Conservation (phyloP, 352 stramenopile species). For the Globisporangium canariense region DNA sequence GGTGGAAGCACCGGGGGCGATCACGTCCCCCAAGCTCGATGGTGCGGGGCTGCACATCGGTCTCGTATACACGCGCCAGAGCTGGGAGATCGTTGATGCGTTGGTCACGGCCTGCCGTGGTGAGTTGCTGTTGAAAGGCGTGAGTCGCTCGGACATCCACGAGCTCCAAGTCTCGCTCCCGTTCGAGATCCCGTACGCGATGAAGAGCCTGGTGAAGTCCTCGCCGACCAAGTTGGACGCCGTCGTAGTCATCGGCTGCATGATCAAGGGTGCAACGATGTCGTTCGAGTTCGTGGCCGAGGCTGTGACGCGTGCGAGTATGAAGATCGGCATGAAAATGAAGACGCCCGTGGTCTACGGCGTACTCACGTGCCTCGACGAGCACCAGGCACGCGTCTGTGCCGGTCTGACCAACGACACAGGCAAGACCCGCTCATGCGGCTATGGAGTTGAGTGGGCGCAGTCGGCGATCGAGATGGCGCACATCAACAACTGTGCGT, state of each 20-base stretch:
- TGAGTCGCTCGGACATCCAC: slow-evolving; percentile 27
- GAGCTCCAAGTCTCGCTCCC: slow-evolving; percentile 28
- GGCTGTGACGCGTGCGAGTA: slow-evolving; percentile 22
- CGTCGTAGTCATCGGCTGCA: slow-evolving; percentile 20
- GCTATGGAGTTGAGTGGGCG: slow-evolving; percentile 89
- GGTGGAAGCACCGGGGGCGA: slow-evolving; percentile 36
- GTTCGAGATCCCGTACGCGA: slow-evolving; percentile 34
- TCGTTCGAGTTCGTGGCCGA: slow-evolving; percentile 24
- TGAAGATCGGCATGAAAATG: slow-evolving; percentile 26
- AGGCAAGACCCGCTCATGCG: slow-evolving; percentile 31
- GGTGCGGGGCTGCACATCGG: slow-evolving; percentile 25
- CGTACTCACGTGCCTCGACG: slow-evolving; percentile 19
- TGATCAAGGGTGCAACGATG: slow-evolving; percentile 18
- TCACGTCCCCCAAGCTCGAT: slow-evolving; percentile 18
- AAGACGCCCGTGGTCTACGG: slow-evolving; percentile 25
- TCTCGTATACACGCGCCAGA: slow-evolving; percentile 28
- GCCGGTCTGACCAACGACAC: slow-evolving; percentile 7
- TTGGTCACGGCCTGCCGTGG: slow-evolving; percentile 26
- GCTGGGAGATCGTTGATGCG: slow-evolving; percentile 24
- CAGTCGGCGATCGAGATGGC: slow-evolving; percentile 92
- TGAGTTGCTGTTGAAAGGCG: slow-evolving; percentile 30
- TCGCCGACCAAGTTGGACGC: slow-evolving; percentile 21
- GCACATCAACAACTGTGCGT: slow-evolving; percentile 33
- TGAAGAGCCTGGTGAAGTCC: slow-evolving; percentile 21
- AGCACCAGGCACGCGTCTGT: slow-evolving; percentile 15